These are phyloP conservation scores for Eucalyptus tenuipes DNA, from an alignment of 345 rosid genomes.

Conservation along the genomic window DNA sequence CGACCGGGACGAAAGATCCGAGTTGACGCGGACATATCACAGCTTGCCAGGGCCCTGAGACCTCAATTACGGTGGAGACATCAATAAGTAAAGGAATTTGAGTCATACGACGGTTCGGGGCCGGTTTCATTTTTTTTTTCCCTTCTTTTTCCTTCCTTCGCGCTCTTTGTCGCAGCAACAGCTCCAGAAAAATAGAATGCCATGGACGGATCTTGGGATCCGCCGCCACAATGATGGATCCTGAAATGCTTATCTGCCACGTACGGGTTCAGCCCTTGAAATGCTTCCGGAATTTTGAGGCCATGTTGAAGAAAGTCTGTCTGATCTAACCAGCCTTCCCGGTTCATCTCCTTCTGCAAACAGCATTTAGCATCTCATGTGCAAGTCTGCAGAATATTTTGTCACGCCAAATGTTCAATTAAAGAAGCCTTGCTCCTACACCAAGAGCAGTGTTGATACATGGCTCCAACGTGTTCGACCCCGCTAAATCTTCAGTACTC, in stretches of 20 bases:
- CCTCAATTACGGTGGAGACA: background rate
- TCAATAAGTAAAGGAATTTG: no score
- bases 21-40: no score
- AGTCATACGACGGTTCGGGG: no score
- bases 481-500: background rate
- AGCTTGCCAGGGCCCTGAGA: background rate
- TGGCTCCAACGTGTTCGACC: background rate
- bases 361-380: background rate
- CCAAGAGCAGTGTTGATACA: background rate
- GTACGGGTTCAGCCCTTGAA: conserved; percentile 28
- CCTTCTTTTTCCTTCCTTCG: no score
- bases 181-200: background rate
- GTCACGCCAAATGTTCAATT: background rate
- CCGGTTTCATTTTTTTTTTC: no score
- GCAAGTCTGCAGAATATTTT: background rate
- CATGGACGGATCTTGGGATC: background rate
- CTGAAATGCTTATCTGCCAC: background rate
- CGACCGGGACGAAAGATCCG: no score
- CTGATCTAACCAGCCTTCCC: conserved; percentile 29
- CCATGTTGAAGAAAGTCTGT: conserved; percentile 53
- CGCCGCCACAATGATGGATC: background rate
- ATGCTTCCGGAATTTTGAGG: conserved; percentile 61
- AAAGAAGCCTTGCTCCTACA: background rate
- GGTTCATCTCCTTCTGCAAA: conserved; percentile 46
- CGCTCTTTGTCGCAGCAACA: background rate